phyloP scores from a whole-genome alignment of 371 early-diverging fungal species.

The Rhizopus delemar region DNA sequence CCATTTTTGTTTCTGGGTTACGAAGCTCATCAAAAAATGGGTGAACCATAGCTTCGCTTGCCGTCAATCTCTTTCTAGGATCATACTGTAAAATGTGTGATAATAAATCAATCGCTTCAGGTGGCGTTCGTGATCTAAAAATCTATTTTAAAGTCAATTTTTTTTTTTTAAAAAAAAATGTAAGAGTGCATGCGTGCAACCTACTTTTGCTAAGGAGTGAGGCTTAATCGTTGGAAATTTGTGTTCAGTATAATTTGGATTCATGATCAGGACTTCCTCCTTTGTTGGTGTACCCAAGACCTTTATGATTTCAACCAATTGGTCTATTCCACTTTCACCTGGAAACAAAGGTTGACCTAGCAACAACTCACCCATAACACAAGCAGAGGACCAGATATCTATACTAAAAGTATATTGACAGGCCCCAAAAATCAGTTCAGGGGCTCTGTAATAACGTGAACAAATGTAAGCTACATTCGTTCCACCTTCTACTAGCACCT shows the following conservation, averaged over 20 bases:
- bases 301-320: constrained; percentile 97
- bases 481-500: constrained; percentile 82
- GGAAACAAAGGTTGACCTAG: constrained; percentile 92
- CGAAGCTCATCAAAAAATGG: constrained; percentile 95
- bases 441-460: constrained; percentile 95
- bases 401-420: constrained; percentile 84
- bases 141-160: constrained; percentile 30
- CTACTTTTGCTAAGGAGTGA: constrained; percentile 75
- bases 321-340: constrained; percentile 96
- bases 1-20: constrained; percentile 71
- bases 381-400: constrained; percentile 96
- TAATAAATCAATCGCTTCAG: constrained; percentile 85
- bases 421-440: constrained; percentile 91
- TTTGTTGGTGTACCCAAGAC: constrained; percentile 95
- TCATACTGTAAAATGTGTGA: constrained; percentile 90
- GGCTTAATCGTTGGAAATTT: constrained; percentile 93
- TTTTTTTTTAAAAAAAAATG: too few relatives aligned
- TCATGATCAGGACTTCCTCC: constrained; percentile 90
- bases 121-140: constrained; percentile 75
- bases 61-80: constrained; percentile 82
- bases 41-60: constrained; percentile 90
- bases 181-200: background rate
- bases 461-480: constrained; percentile 94
- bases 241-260: constrained; percentile 90
- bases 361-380: constrained; percentile 96